Conservation (phyloP, 306 rosid species). For the Albizia julibrissin region DNA sequence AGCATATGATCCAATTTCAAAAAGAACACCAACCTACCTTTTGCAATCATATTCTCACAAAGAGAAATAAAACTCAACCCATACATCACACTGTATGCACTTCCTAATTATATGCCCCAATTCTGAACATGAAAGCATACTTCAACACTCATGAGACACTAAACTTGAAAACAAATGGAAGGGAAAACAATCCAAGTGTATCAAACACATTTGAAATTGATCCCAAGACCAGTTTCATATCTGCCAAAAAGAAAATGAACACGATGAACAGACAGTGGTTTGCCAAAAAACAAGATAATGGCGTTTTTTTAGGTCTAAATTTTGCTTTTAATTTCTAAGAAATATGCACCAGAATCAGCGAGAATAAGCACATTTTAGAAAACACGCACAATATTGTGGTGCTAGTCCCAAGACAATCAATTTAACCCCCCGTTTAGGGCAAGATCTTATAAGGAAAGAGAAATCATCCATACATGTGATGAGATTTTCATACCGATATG, state of each 20-base stretch:
- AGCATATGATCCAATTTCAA: not conserved
- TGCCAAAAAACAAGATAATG: not conserved
- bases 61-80: not conserved
- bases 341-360: conserved; percentile 10
- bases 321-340: conserved; percentile 12
- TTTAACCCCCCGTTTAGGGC: conserved; percentile 1
- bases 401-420: not conserved
- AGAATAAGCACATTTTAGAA: conserved; percentile 3
- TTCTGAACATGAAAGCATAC: not conserved
- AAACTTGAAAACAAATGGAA: not conserved
- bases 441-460: not conserved
- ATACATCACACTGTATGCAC: not conserved
- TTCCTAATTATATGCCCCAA: not conserved
- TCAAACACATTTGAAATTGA: not conserved
- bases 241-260: not conserved
- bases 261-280: not conserved
- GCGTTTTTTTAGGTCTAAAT: not conserved
- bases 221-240: not conserved
- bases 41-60: not conserved
- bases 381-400: conserved; percentile 15
- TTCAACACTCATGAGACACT: not conserved
- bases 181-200: not conserved
- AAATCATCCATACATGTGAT: conserved; percentile 3
- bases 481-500: conserved; percentile 13
- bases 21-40: not conserved